phyloP scores from a whole-genome alignment of 2,329 filamentous ascomycete species.

The Plenodomus biglobosus region DNA sequence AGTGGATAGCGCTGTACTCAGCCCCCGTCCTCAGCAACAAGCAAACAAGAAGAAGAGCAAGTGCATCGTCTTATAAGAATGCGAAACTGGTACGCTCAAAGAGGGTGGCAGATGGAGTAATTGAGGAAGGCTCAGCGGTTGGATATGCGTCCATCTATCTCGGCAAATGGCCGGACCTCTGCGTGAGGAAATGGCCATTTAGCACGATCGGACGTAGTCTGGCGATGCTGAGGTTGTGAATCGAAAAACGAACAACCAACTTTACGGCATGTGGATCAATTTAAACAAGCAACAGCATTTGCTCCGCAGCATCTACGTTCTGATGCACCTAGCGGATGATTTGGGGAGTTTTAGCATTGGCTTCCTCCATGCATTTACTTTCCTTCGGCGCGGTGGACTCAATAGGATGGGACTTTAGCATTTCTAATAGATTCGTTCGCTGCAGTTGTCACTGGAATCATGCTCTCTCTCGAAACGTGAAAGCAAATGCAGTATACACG shows the following conservation, averaged over 20 bases:
- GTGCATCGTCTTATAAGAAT: conserved; percentile 32
- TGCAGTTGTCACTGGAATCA: conserved; percentile 10
- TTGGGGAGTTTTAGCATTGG: neutral
- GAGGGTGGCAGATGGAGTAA: conserved; percentile 16
- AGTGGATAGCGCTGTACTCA: conserved; percentile 43
- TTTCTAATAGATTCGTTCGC: conserved; percentile 35
- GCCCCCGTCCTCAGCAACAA: conserved; percentile 39
- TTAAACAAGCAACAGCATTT: conserved; percentile 13
- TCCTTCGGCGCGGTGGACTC: conserved; percentile 35
- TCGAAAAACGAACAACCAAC: neutral
- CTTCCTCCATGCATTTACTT: conserved; percentile 4
- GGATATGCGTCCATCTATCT: conserved; percentile 20
- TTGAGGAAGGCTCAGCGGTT: conserved; percentile 18
- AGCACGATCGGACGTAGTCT: conserved; percentile 5
- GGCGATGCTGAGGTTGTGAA: conserved; percentile 7
- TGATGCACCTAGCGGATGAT: conserved; percentile 16
- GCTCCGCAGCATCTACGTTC: conserved; percentile 21
- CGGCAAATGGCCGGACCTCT: neutral
- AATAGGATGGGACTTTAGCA: conserved; percentile 26
- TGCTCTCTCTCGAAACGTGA: conserved; percentile 1
- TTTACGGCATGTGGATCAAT: conserved; percentile 13
- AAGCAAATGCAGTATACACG: neutral
- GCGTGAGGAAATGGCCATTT: neutral
- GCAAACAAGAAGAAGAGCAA: conserved; percentile 32
- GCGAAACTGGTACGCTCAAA: conserved; percentile 3